Percentiles rank a stretch among this genome's conserved stretches.
phyloP scores from a whole-genome alignment of 441 rosid species.

The Populus hybrid region DNA sequence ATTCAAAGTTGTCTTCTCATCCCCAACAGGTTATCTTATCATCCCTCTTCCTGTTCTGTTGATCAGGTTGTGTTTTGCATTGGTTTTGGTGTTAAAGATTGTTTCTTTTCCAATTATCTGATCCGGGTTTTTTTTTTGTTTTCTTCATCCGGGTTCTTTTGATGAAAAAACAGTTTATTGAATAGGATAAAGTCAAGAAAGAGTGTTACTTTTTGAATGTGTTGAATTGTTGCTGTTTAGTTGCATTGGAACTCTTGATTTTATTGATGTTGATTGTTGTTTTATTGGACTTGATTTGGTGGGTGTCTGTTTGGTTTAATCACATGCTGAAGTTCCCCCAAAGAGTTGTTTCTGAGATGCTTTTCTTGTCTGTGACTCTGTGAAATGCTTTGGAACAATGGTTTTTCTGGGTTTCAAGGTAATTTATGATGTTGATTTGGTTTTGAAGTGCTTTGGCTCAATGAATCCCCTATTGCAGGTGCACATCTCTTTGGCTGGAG shows the following conservation, averaged over 20 bases:
- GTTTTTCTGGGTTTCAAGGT: background rate
- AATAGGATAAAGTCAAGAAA: background rate
- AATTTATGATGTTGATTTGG: background rate
- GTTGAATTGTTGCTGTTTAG: background rate
- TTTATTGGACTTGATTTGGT: background rate
- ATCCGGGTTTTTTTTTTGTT: conserved; percentile 21
- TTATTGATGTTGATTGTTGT: background rate
- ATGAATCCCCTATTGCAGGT: conserved; percentile 43
- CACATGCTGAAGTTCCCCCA: background rate
- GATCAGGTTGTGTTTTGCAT: background rate
- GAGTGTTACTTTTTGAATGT: background rate
- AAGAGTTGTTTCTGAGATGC: background rate
- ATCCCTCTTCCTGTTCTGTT: background rate
- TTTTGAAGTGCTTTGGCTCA: background rate
- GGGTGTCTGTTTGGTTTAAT: background rate
- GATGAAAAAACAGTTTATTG: background rate
- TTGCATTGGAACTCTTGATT: background rate
- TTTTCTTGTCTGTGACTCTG: background rate
- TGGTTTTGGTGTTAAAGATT: background rate
- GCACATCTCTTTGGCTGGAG: conserved; percentile 90
- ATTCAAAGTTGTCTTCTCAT: conserved; percentile 38
- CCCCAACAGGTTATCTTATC: conserved; percentile 66
- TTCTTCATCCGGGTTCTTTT: background rate
- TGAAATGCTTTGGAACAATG: background rate
- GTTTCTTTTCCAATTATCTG: conserved; percentile 20